Percentiles rank a stretch among this genome's conserved stretches.
These are phyloP conservation scores for Xylariales sp. DNA, from an alignment of 2,329 filamentous ascomycete species.

Conservation along the genomic window DNA sequence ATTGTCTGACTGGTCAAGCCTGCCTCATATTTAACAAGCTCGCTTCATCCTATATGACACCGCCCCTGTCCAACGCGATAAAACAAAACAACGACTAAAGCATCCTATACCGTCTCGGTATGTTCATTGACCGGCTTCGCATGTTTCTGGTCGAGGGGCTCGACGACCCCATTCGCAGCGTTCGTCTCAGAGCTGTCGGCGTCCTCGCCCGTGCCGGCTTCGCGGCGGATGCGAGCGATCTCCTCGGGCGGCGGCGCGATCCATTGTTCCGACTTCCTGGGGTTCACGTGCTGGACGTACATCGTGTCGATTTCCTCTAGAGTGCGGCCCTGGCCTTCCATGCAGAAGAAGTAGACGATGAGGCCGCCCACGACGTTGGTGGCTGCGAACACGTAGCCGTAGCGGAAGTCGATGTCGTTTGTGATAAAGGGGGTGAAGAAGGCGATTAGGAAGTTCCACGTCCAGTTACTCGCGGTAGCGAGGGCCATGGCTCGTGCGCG, in stretches of 20 bases:
- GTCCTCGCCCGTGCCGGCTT: slow-evolving; percentile 55
- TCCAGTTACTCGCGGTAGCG: slow-evolving; percentile 72
- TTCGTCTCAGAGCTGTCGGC: slow-evolving; percentile 11
- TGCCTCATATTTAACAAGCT: background rate
- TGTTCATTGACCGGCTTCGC: slow-evolving; percentile 23
- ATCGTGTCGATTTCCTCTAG: slow-evolving; percentile 85
- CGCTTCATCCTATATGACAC: background rate
- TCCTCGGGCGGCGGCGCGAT: slow-evolving; percentile 57
- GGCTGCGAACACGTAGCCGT: slow-evolving; percentile 80
- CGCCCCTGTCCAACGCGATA: no score
- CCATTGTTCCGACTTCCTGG: slow-evolving; percentile 71
- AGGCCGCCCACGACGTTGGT: slow-evolving; percentile 74
- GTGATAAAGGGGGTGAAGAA: slow-evolving; percentile 88
- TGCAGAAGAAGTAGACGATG: slow-evolving; percentile 81
- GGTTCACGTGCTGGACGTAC: slow-evolving; percentile 74
- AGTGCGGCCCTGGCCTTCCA: slow-evolving; percentile 77
- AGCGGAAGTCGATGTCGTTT: slow-evolving; percentile 74
- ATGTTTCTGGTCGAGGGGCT: background rate
- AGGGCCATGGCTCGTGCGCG: slow-evolving; percentile 70
- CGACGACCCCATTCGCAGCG: background rate
- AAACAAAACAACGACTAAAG: background rate
- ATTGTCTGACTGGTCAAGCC: no score
- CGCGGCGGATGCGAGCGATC: slow-evolving; percentile 56
- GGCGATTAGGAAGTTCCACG: slow-evolving; percentile 78
- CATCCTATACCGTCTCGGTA: slow-evolving; percentile 18